phyloP scores from a whole-genome alignment of 2,329 filamentous ascomycete species.

The Monilinia polystroma region DNA sequence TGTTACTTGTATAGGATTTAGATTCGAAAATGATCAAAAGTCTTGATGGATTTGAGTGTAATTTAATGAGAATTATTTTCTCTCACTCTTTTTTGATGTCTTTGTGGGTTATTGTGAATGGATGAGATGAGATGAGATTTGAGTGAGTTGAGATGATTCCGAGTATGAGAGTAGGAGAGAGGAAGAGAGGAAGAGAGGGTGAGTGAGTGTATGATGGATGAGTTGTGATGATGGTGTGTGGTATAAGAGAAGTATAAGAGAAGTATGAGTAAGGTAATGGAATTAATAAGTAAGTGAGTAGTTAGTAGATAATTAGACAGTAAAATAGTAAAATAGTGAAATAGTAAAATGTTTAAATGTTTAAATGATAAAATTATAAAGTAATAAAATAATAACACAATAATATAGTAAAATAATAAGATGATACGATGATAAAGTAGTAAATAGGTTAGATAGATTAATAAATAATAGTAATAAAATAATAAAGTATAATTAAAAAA shows the following conservation, averaged over 20 bases:
- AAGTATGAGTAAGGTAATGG: not conserved
- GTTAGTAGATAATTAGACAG: no score
- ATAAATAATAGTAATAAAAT: no score
- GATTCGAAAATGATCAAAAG: not conserved
- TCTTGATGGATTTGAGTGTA: not conserved
- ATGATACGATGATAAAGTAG: no score
- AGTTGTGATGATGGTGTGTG: not conserved
- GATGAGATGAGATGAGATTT: not conserved
- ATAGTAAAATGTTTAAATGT: no score
- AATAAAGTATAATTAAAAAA: no score
- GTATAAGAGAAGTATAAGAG: not conserved
- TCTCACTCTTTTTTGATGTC: not conserved
- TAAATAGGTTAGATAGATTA: no score
- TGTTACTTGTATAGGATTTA: not conserved
- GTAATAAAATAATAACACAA: no score
- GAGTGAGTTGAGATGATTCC: not conserved
- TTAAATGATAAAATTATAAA: no score
- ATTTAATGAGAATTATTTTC: not conserved
- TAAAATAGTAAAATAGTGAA: no score
- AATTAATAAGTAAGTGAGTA: not conserved
- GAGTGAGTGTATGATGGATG: not conserved
- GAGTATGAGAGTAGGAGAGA: not conserved
- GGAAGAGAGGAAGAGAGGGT: not conserved
- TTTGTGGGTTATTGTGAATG: conserved; percentile 13
- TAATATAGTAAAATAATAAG: no score